Conservation (phyloP, 768 basidiomycete species). For the Leccinum broughii region DNA sequence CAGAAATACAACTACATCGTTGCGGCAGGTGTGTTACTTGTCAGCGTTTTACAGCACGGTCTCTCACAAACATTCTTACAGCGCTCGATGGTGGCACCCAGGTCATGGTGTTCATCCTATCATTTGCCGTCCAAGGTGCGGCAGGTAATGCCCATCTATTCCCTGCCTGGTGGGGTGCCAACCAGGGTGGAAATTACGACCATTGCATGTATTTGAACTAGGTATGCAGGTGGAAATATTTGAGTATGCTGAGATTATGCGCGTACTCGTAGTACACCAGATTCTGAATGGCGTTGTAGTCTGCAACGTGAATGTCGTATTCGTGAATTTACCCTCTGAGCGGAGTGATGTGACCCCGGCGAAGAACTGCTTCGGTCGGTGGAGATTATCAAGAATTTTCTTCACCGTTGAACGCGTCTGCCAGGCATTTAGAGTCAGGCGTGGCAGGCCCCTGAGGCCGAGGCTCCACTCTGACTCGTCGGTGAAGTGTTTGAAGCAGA, state of each 20-base stretch:
- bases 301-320: not conserved
- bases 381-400: no score
- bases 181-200: conserved; percentile 46
- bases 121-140: conserved; percentile 52
- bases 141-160: conserved; percentile 49
- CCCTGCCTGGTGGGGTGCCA: conserved; percentile 60
- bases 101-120: conserved; percentile 58
- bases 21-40: conserved; percentile 40
- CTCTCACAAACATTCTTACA: conserved; percentile 1
- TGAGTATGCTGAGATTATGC: not conserved
- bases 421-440: no score
- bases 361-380: not conserved
- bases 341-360: no score
- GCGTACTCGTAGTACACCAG: no score
- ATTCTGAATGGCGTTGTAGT: not conserved
- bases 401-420: no score
- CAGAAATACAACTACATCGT: conserved; percentile 39
- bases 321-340: not conserved
- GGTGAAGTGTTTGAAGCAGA: no score
- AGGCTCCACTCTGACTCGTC: no score
- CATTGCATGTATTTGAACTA: conserved; percentile 23
- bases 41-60: not conserved
- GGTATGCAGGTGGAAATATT: not conserved
- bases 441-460: no score
- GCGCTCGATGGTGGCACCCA: conserved; percentile 44